Evolutionary conservation across 23 red algal genomes (phyloP).

Genomic region (Pyropia haitanensis): DNA sequence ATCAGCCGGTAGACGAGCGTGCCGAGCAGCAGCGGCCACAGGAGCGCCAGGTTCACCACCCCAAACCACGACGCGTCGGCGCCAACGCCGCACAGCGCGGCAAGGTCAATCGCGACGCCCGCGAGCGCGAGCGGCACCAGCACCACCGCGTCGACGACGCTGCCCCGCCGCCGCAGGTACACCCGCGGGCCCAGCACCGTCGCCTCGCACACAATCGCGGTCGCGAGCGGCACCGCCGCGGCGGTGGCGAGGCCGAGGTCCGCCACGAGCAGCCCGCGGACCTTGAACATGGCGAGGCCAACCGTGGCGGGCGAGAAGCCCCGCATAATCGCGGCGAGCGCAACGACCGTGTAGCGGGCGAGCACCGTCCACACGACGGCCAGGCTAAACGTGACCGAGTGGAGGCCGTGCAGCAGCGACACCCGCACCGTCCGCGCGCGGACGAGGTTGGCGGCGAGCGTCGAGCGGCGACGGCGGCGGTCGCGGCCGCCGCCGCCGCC

Average conservation of each 20-base stretch:
- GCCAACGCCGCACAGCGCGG: conserved; percentile 29
- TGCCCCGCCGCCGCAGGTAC: conserved; percentile 4
- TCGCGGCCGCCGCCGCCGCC: no score
- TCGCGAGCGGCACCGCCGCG: conserved; percentile 31
- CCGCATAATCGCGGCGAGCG: conserved; percentile 12
- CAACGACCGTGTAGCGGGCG: conserved; percentile 33
- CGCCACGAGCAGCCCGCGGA: conserved; percentile 8
- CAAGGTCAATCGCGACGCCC: conserved; percentile 15
- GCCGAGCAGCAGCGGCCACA: conserved; percentile 52
- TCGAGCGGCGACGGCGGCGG: no score
- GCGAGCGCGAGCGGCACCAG: conserved; percentile 32
- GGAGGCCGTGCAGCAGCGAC: conserved; percentile 38
- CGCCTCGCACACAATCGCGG: conserved; percentile 19
- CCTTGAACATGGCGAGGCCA: conserved; percentile 39
- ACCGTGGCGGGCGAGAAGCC: conserved; percentile 20
- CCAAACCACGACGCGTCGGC: conserved; percentile 13
- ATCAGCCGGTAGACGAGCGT: conserved; percentile 46
- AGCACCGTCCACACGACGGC: conserved; percentile 42
- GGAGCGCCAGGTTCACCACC: conserved; percentile 18
- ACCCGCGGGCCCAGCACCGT: no score
- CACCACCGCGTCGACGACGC: conserved; percentile 50
- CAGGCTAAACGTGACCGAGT: conserved; percentile 63
- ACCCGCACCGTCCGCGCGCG: no score
- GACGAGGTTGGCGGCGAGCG: no score
- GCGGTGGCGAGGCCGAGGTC: conserved; percentile 22